phyloP scores from a whole-genome alignment of 306 rosid genomes.

The Crataegus laevigata region DNA sequence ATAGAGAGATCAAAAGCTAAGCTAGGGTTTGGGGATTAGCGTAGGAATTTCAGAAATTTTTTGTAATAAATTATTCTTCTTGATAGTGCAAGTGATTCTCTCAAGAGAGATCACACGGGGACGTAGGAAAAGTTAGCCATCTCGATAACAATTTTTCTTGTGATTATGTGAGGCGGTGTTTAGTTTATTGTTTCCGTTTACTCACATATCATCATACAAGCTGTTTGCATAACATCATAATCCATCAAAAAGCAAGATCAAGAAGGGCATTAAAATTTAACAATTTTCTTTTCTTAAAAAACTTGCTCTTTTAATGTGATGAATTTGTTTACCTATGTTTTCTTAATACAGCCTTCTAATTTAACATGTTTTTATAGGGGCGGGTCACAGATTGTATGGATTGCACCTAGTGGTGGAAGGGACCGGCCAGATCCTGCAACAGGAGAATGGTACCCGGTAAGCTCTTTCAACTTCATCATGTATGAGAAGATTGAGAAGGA shows the following conservation, averaged over 20 bases:
- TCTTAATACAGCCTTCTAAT: constrained; percentile 8
- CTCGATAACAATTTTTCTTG: neutral
- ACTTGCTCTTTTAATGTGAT: neutral
- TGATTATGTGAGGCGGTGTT: neutral
- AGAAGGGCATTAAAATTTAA: no score
- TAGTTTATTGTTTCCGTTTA: neutral
- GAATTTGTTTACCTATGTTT: neutral
- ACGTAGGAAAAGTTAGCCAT: neutral
- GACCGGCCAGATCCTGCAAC: constrained; percentile 69
- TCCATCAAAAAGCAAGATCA: no score
- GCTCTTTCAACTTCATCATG: constrained; percentile 26
- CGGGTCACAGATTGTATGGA: constrained; percentile 90
- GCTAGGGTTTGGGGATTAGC: no score
- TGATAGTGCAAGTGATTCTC: neutral
- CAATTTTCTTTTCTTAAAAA: neutral
- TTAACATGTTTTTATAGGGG: constrained; percentile 40
- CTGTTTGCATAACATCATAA: neutral
- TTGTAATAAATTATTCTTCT: no score
- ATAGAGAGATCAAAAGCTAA: no score
- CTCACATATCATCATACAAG: neutral
- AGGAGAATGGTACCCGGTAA: constrained; percentile 78
- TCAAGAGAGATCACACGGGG: neutral
- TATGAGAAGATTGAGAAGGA: neutral
- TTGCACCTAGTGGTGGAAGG: constrained; percentile 99
- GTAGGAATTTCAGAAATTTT: no score